Conservation (phyloP, 805 yeast genomes). For the Lachancea waltii region DNA sequence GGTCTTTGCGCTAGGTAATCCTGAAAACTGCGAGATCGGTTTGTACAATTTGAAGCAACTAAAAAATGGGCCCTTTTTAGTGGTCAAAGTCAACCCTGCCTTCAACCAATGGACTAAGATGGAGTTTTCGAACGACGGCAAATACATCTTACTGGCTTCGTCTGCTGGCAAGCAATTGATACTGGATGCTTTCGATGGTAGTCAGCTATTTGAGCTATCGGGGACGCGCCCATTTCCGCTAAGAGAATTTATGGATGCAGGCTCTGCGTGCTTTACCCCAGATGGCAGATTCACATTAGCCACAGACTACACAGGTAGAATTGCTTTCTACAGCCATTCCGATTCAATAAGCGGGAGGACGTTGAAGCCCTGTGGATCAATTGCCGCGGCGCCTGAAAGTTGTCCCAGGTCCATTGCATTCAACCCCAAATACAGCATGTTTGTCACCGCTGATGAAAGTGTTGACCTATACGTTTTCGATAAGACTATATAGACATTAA, state of each 20-base stretch:
- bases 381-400: conserved; percentile 29
- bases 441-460: conserved; percentile 35
- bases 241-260: conserved; percentile 43
- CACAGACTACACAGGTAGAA: conserved; percentile 50
- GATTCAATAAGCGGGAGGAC: conserved; percentile 27
- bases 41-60: conserved; percentile 57
- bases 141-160: conserved; percentile 51
- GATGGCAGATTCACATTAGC: conserved; percentile 59
- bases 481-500: conserved; percentile 8
- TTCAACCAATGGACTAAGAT: conserved; percentile 50
- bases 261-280: conserved; percentile 55
- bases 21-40: conserved; percentile 39
- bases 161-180: conserved; percentile 54
- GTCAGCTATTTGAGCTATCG: conserved; percentile 38
- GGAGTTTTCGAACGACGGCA: conserved; percentile 77
- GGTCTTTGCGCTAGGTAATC: conserved; percentile 64
- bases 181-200: conserved; percentile 65
- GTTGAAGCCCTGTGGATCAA: conserved; percentile 24
- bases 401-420: conserved; percentile 37
- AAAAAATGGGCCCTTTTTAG: conserved; percentile 51
- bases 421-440: conserved; percentile 37
- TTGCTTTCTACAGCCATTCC: conserved; percentile 47
- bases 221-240: conserved; percentile 45
- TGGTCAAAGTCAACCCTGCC: conserved; percentile 35
- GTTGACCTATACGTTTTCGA: conserved; percentile 32